Evolutionary conservation across 2,329 filamentous ascomycete species (phyloP).

Genomic region (Parasarocladium wereldwijsianum): DNA sequence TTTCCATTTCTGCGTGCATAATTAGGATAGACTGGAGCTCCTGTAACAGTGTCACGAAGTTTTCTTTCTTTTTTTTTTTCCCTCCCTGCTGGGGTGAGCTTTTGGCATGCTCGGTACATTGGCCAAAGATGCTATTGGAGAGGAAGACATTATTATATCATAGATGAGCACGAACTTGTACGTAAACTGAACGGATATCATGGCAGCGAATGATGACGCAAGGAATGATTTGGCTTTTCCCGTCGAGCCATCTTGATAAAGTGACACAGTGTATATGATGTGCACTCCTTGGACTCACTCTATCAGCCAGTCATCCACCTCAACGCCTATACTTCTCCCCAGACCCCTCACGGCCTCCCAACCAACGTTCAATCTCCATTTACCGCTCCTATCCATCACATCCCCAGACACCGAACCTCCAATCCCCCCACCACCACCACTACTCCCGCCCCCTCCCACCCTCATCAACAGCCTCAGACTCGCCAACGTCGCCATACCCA

Average conservation of each 20-base stretch:
- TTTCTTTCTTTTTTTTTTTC: constrained; percentile 1
- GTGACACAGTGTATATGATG: too few species aligned
- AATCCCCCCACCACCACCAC: constrained; percentile 2
- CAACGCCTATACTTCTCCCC: constrained; percentile 61
- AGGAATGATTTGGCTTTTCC: too few species aligned
- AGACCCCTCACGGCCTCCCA: constrained; percentile 63
- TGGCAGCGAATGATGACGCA: too few species aligned
- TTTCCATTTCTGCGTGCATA: constrained; percentile 1
- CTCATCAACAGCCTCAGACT: constrained; percentile 55
- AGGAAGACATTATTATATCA: too few species aligned
- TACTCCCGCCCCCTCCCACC: constrained; percentile 32
- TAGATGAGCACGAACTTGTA: too few species aligned
- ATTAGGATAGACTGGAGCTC: too few species aligned
- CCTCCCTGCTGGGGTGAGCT: too few species aligned
- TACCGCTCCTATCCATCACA: constrained; percentile 50
- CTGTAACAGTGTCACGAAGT: too few species aligned
- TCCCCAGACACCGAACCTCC: constrained; percentile 27
- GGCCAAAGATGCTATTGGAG: constrained; percentile 1
- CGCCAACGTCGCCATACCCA: constrained; percentile 57
- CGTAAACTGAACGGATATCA: too few species aligned
- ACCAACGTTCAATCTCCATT: constrained; percentile 65
- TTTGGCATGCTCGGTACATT: constrained; percentile 1
- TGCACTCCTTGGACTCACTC: constrained; percentile 42
- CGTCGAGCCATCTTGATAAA: too few species aligned
- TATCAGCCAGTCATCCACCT: constrained; percentile 62